A percentile compares a stretch with the other conserved stretches of the same genome.
Evolutionary conservation across 2,329 filamentous ascomycete genomes (phyloP).

Genomic region (Nigrospora oryzae): DNA sequence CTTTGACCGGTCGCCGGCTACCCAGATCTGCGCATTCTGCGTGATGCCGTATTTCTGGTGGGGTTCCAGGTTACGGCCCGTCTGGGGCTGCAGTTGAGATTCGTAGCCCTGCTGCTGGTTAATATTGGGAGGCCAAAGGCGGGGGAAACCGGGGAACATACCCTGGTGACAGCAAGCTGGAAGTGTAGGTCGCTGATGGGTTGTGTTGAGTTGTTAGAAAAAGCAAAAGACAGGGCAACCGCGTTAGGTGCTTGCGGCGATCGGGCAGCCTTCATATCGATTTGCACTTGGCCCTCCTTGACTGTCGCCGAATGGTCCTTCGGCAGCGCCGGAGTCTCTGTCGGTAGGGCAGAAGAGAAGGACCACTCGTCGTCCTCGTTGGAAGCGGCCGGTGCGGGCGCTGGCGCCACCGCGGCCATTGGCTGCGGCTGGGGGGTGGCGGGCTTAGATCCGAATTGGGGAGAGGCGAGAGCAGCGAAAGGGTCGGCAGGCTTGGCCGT

Average conservation of each 20-base stretch:
- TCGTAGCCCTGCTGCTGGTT: constrained; percentile 56
- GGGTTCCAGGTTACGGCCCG: constrained; percentile 65
- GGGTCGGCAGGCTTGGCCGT: constrained; percentile 31
- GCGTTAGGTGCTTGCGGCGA: constrained; percentile 41
- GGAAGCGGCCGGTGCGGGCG: constrained; percentile 18
- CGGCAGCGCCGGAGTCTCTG: constrained; percentile 42
- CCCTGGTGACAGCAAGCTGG: constrained; percentile 89
- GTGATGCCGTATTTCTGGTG: constrained; percentile 68
- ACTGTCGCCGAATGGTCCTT: constrained; percentile 57
- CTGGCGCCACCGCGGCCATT: constrained; percentile 4
- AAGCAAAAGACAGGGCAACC: constrained; percentile 67
- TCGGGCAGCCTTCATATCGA: constrained; percentile 65
- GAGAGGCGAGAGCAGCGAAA: constrained; percentile 40
- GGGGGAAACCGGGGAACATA: constrained; percentile 26
- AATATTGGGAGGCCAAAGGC: constrained; percentile 1
- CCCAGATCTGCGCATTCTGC: constrained; percentile 68
- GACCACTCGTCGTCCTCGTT: constrained; percentile 86
- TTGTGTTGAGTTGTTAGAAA: constrained; percentile 71
- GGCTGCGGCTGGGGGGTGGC: constrained; percentile 21
- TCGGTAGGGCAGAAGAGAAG: constrained; percentile 79
- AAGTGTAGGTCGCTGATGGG: constrained; percentile 76
- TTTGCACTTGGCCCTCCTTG: constrained; percentile 60
- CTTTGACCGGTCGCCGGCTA: constrained; percentile 57
- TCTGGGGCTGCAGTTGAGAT: constrained; percentile 77
- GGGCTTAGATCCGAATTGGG: constrained; percentile 28